Base-by-base conservation (phyloP, 225 moss, liverwort and hornwort species). In the Ulota crispa region DNA sequence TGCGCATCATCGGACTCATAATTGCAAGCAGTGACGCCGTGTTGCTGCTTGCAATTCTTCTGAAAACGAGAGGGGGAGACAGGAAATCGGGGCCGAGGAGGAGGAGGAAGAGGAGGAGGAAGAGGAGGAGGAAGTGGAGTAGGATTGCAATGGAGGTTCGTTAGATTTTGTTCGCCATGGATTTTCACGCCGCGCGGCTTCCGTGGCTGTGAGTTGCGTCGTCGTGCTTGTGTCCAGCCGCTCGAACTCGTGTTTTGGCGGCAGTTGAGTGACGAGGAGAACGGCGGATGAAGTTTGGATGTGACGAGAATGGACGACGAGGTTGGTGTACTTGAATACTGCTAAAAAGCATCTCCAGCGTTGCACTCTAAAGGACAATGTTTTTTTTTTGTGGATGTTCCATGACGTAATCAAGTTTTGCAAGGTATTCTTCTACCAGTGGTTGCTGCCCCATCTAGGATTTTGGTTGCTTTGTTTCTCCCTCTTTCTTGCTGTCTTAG, bases 51-150 rank as follows among this genome's bases (percentile, higher is more conserved):
- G 27, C 19, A 78, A 53, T 37, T 0, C 10, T 53, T 24, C 32
- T 34, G 7, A 8, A 9, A 3, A 24, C 50, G 0, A 0, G 52
- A 8, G 52, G 0, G 4, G 21, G 1, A 8, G 3, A 0, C 4
- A 7, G 4, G 24, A 3, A 53, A 1, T 1, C 0, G 0, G 0
- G 19, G 8, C 19, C 36, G 12, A 19, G 0, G 23, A 2, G 53
- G 15, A n/a, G 39, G 9, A 39, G 36, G 15, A n/a, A 9, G 39
- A 39, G 15, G 9, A 2, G 4, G 1, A 14, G 0, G 14, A 4
- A 0, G 23, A 4, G 36, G 15, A n/a, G 39, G 39, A 39, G 15
- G 9, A 2, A 7, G 1, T 14, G 0, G 14, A 4, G 2, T 4
- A 30, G 42, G 9, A 45, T 23, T 45, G 0, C 31, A 65, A 32